Conservation (phyloP, 345 rosid genomes). For the Lepidium didymum region DNA sequence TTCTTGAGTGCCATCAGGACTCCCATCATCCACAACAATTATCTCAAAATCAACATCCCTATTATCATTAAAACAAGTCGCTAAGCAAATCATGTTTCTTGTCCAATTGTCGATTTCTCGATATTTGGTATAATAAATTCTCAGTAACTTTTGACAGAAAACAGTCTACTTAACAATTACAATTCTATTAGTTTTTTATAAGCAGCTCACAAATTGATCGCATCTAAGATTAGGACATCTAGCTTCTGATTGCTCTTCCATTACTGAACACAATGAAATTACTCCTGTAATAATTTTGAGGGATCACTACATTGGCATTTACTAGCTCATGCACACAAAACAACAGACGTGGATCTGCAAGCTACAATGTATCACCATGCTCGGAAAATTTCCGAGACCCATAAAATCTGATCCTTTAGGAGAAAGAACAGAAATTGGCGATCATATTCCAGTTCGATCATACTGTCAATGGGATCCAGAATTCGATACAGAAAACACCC, state of each 20-base stretch:
- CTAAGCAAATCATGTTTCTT: not conserved
- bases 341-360: slow-evolving; percentile 1
- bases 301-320: not conserved
- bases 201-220: not conserved
- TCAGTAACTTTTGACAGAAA: not conserved
- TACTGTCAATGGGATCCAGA: slow-evolving; percentile 1
- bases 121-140: not conserved
- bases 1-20: slow-evolving; percentile 96
- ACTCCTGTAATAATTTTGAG: not conserved
- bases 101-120: not conserved
- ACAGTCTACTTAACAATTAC: not conserved
- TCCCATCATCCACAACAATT: slow-evolving; percentile 93
- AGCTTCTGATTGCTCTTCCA: not conserved
- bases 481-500: not conserved
- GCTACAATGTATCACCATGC: not conserved
- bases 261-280: not conserved
- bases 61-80: not conserved
- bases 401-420: not conserved
- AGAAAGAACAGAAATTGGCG: not conserved
- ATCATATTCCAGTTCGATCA: slow-evolving; percentile 5
- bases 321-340: slow-evolving; percentile 3
- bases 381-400: not conserved
- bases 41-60: slow-evolving; percentile 85
- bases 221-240: not conserved
- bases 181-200: not conserved